Evolutionary conservation across 176 grass and related monocot genomes (phyloP).

Genomic region (Musa itinerans): DNA sequence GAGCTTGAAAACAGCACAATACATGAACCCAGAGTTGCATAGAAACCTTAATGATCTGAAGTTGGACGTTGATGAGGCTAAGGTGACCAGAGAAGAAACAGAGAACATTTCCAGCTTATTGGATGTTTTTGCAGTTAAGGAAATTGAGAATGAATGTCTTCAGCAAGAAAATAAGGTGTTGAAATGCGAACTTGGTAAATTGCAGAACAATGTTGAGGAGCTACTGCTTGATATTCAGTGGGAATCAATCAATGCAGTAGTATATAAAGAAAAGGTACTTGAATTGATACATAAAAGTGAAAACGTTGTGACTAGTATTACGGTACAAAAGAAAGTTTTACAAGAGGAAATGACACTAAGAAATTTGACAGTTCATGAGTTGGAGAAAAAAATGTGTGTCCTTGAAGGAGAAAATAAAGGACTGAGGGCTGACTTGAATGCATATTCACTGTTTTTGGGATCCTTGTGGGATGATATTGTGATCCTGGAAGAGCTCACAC

Average conservation of each 20-base stretch:
- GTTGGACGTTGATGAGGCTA: constrained; percentile 18
- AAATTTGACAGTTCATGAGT: constrained; percentile 53
- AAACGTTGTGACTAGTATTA: constrained; percentile 63
- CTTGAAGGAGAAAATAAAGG: constrained; percentile 67
- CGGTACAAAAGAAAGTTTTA: constrained; percentile 64
- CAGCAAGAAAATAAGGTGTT: constrained; percentile 43
- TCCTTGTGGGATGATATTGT: constrained; percentile 58
- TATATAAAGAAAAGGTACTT: constrained; percentile 74
- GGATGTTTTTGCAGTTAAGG: background rate
- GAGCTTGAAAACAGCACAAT: constrained; percentile 24
- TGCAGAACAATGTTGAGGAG: constrained; percentile 34
- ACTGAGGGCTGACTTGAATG: constrained; percentile 65
- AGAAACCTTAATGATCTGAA: constrained; percentile 23
- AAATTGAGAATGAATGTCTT: constrained; percentile 10
- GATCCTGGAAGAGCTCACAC: constrained; percentile 55
- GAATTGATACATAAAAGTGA: constrained; percentile 58
- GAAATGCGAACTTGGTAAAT: constrained; percentile 34
- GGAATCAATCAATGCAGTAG: constrained; percentile 50
- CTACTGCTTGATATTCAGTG: constrained; percentile 50
- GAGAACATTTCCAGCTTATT: background rate
- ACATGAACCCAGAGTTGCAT: constrained; percentile 26
- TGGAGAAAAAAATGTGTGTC: constrained; percentile 62
- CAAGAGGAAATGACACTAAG: constrained; percentile 65
- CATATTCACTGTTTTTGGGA: constrained; percentile 50
- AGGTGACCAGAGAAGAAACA: background rate